These are phyloP conservation scores for Phytophthora syringae DNA, from an alignment of 352 stramenopile species.

Conservation along the genomic window DNA sequence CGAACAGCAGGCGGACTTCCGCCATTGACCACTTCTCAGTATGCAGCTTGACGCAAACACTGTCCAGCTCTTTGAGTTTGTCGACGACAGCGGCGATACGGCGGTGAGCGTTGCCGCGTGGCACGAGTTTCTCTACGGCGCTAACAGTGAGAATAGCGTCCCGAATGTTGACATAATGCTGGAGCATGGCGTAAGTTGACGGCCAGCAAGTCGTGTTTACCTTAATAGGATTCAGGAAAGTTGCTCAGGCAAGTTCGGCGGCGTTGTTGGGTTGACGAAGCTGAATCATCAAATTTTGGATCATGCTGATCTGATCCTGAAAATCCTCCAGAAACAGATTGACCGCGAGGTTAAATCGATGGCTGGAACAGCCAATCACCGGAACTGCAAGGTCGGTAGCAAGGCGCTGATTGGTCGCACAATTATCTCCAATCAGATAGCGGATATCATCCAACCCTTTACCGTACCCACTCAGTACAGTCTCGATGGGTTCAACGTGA, in stretches of 20 bases:
- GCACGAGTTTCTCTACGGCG: not conserved
- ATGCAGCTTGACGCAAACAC: not conserved
- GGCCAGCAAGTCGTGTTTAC: not conserved
- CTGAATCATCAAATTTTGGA: not conserved
- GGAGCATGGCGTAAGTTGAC: slow-evolving; percentile 8
- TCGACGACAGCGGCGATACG: not conserved
- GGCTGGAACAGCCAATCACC: too few relatives aligned
- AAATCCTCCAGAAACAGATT: slow-evolving; percentile 9
- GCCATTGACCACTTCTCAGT: not conserved
- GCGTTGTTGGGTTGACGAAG: slow-evolving; percentile 9
- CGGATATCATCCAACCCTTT: not conserved
- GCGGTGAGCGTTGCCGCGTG: not conserved
- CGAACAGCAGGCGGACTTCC: not conserved
- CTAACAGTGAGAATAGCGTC: slow-evolving; percentile 3
- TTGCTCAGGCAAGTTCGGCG: not conserved
- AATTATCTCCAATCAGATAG: slow-evolving; percentile 13
- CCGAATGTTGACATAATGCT: slow-evolving; percentile 13
- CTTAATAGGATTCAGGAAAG: slow-evolving; percentile 3
- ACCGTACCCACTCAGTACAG: not conserved
- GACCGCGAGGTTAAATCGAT: slow-evolving; percentile 10
- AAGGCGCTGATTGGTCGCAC: slow-evolving; percentile 6
- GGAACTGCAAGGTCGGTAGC: not conserved
- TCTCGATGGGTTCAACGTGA: slow-evolving; percentile 6
- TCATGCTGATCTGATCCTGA: slow-evolving; percentile 1
- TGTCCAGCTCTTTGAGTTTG: not conserved